These are phyloP conservation scores for Herpetomonas tarakana DNA, from an alignment of 208 protist genomes.

Conservation along the genomic window DNA sequence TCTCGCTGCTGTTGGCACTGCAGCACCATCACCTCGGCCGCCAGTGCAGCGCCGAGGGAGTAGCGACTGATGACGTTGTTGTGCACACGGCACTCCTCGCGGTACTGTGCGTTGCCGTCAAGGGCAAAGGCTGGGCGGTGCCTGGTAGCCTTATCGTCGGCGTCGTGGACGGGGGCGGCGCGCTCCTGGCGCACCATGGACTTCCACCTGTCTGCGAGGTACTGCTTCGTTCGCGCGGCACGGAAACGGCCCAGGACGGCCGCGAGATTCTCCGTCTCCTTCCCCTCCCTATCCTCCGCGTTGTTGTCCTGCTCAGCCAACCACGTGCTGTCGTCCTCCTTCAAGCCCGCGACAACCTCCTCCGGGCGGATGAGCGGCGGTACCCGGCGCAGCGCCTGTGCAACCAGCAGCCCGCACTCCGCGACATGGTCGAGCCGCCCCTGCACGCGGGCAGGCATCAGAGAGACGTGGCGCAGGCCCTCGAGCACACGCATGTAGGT, in stretches of 20 bases:
- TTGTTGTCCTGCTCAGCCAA: slow-evolving; percentile 5
- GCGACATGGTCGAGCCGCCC: slow-evolving; percentile 19
- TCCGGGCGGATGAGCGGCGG: slow-evolving; percentile 14
- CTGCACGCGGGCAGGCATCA: slow-evolving; percentile 30
- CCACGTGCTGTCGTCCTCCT: slow-evolving; percentile 59
- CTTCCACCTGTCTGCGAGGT: slow-evolving; percentile 24
- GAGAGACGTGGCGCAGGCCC: slow-evolving; percentile 38
- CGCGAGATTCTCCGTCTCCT: background rate
- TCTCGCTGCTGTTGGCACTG: slow-evolving; percentile 11
- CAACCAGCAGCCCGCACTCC: slow-evolving; percentile 36
- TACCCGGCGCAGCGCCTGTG: slow-evolving; percentile 32
- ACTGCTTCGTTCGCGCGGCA: slow-evolving; percentile 20
- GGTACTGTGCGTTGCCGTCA: slow-evolving; percentile 27
- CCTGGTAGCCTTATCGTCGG: slow-evolving; percentile 6
- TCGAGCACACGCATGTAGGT: slow-evolving; percentile 40
- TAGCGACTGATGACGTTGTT: slow-evolving; percentile 60
- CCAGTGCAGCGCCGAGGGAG: slow-evolving; percentile 59
- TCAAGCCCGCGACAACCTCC: slow-evolving; percentile 26
- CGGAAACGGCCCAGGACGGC: slow-evolving; percentile 22
- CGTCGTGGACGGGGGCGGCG: background rate
- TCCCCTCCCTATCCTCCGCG: background rate
- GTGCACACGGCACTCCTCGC: slow-evolving; percentile 32
- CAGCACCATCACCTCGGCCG: slow-evolving; percentile 51
- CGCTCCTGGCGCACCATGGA: slow-evolving; percentile 20
- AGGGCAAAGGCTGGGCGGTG: slow-evolving; percentile 21